A percentile compares a stretch with the other conserved stretches of the same genome.
Conservation (phyloP, 78 protist species). For the Dictyostelium firmibasis region DNA sequence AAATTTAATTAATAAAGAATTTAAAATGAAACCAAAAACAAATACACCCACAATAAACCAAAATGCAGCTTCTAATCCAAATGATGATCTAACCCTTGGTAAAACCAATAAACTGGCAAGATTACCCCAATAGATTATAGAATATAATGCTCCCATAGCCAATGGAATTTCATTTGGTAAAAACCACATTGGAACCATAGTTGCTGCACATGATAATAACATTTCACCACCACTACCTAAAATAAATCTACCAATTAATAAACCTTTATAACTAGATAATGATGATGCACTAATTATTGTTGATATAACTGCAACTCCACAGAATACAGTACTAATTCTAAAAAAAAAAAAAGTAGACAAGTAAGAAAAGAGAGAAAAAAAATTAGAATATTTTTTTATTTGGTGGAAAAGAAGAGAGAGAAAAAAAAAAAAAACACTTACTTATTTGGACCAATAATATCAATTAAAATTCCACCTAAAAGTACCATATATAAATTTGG, state of each 20-base stretch:
- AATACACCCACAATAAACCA: constrained; percentile 61
- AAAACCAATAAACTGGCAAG: constrained; percentile 27
- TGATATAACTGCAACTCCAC: constrained; percentile 37
- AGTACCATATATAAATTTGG: constrained; percentile 70
- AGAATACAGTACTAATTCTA: constrained; percentile 25
- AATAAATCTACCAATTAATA: constrained; percentile 40
- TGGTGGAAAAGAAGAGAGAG: not conserved
- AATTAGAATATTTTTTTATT: no score
- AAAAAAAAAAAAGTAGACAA: no score
- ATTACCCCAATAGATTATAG: constrained; percentile 73
- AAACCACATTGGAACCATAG: constrained; percentile 69
- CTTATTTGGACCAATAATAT: constrained; percentile 39
- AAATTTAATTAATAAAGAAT: constrained; percentile 33
- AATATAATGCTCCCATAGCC: constrained; percentile 29
- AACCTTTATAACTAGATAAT: not conserved
- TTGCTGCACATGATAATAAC: constrained; percentile 57
- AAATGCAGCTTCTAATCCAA: constrained; percentile 31
- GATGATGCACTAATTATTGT: constrained; percentile 8
- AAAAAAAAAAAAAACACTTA: not conserved
- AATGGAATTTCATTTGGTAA: constrained; percentile 37
- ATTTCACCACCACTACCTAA: constrained; percentile 73
- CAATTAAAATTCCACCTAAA: constrained; percentile 64
- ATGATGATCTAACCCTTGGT: not conserved
- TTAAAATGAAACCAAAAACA: constrained; percentile 19
- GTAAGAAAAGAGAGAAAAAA: no score